Evolutionary conservation across 768 basidiomycete species (phyloP), one percentile per base, ranked within the genome.

Genomic region (Royoungia palumana): DNA sequence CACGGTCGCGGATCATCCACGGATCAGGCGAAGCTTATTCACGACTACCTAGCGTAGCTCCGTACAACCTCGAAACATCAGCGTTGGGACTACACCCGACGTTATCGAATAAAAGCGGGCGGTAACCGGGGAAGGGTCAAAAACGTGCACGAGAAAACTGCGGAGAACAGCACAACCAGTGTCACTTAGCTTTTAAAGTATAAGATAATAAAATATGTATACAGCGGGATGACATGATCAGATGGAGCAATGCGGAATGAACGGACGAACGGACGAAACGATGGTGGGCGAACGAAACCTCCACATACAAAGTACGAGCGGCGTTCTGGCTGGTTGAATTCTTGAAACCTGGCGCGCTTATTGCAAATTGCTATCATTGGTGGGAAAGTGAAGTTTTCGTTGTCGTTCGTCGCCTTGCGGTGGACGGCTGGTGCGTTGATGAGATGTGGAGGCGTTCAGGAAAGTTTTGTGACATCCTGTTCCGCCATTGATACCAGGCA

Each of bases 401-500:
- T 50, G 62, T 48, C 64, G 60, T 28, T 65, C 65, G 24, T 62
- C 63, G 19, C 54, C 47, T 13, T 55, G 64, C 12, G 49, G 22
- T 28, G 61, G 39, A 24, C 54, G 68, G 34, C 45, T 39, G 24
- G 43, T 37, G 19, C 59, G 54, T 43, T 58, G 57, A 13, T 65
- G 51, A 22, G 57, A 30, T 12, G 52, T 28, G 35, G 57, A 25
- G 12, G 60, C 56, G 16, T 60, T 66, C 41, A 64, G 44, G 46
- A 67, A 68, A 21, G 65, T 56, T 50, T 55, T 68, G 36, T 61
- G 50, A 35, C 68, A 58, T 8, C 55, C 54, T 11, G 61, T 47
- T 17, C 59, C 62, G 17, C 56, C 53, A 17, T 39, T 60, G 22
- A 64, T 59, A 14, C 75, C 74, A 32, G 80, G 79, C 27, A 82